A percentile compares a stretch with the other conserved stretches of the same genome.
Conservation (phyloP, 2,329 filamentous ascomycete genomes). For the Cladosporium sp. region DNA sequence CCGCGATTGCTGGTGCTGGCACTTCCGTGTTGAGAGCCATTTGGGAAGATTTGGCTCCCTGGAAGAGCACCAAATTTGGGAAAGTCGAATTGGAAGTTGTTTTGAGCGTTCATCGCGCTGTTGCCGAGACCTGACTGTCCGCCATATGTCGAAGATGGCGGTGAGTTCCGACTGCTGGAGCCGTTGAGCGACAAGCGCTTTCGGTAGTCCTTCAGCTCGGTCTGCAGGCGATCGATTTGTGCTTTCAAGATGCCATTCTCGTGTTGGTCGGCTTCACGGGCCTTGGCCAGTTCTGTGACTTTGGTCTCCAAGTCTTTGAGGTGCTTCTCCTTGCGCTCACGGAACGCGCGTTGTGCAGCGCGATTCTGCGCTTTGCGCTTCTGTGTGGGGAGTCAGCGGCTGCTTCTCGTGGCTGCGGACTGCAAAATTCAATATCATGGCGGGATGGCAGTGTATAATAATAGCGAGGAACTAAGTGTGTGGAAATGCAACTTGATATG, state of each 20-base stretch:
- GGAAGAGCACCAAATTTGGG: conserved; percentile 81
- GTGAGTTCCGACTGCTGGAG: conserved; percentile 53
- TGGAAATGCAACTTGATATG: neutral
- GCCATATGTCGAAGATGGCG: conserved; percentile 5
- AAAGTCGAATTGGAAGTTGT: conserved; percentile 86
- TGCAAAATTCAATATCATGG: too few relatives aligned
- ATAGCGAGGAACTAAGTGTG: neutral
- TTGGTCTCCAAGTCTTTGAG: conserved; percentile 75
- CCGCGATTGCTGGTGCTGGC: conserved; percentile 32
- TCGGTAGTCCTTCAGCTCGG: conserved; percentile 83
- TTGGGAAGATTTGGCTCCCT: conserved; percentile 46
- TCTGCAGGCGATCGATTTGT: conserved; percentile 82
- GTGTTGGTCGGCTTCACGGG: conserved; percentile 73
- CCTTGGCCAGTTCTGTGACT: conserved; percentile 66
- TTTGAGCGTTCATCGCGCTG: conserved; percentile 40
- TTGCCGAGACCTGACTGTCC: conserved; percentile 1
- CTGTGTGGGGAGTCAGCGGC: conserved; percentile 42
- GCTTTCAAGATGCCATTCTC: conserved; percentile 80
- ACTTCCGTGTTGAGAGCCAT: conserved; percentile 15
- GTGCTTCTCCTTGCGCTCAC: conserved; percentile 91
- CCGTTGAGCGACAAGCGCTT: conserved; percentile 67
- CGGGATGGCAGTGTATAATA: too few relatives aligned
- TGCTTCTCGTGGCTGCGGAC: neutral
- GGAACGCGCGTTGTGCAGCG: conserved; percentile 86
- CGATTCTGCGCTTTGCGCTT: conserved; percentile 95